Conservation (phyloP, 768 basidiomycete genomes). For the Hebeloma cylindrosporum region DNA sequence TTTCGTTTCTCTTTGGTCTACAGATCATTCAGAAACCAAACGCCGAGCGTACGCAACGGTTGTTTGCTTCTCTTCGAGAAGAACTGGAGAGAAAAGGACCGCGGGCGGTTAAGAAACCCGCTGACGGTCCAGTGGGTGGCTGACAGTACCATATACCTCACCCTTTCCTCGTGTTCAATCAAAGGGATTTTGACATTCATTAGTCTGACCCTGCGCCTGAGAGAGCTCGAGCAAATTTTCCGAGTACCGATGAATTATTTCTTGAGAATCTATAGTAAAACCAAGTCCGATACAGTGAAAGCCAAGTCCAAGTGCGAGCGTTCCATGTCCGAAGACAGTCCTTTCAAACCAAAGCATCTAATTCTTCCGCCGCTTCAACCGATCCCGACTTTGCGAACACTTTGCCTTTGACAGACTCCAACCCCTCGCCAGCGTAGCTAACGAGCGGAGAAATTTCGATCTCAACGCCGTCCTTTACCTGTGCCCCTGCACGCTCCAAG, state of each 20-base stretch:
- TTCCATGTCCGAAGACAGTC: conserved; percentile 17
- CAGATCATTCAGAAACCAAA: conserved; percentile 63
- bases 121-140: conserved; percentile 38
- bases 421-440: conserved; percentile 90
- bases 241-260: conserved; percentile 14
- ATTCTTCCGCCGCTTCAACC: conserved; percentile 63
- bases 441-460: conserved; percentile 90
- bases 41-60: conserved; percentile 77
- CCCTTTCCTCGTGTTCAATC: conserved; percentile 7
- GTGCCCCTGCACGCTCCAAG: conserved; percentile 77
- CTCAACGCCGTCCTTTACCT: conserved; percentile 69
- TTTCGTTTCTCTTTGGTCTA: conserved; percentile 22
- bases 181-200: conserved; percentile 12
- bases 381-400: conserved; percentile 73
- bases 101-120: conserved; percentile 40
- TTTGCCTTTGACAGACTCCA: conserved; percentile 77
- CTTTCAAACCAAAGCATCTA: conserved; percentile 61
- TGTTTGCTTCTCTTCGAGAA: conserved; percentile 80
- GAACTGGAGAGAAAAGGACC: conserved; percentile 74
- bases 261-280: background rate
- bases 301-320: no score
- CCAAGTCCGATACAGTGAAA: background rate
- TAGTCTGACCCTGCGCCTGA: no score
- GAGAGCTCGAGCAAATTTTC: no score
- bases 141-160: conserved; percentile 12